These are phyloP conservation scores for Eucalyptus cloeziana DNA, from an alignment of 345 rosid species.

Conservation along the genomic window DNA sequence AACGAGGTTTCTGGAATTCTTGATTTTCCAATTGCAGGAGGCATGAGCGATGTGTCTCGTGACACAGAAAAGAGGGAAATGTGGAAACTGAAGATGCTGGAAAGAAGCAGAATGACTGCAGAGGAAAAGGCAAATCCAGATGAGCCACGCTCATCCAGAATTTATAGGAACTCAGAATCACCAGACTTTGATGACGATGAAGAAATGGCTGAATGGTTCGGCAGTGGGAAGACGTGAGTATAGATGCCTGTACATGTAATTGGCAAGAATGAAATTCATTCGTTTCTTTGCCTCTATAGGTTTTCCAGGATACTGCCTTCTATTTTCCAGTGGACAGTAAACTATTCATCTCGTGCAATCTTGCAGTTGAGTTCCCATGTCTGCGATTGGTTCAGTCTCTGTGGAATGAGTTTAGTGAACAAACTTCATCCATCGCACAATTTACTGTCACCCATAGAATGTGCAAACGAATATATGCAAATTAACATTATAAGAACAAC, in stretches of 20 bases:
- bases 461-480: neutral
- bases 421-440: no score
- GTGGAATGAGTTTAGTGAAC: neutral
- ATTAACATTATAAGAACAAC: neutral
- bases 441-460: neutral
- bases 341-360: neutral
- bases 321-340: neutral
- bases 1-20: conserved; percentile 10
- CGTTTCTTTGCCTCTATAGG: neutral
- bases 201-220: conserved; percentile 74
- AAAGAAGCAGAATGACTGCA: neutral
- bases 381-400: neutral
- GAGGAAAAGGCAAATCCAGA: conserved; percentile 3
- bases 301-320: neutral
- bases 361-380: neutral
- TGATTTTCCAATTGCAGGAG: conserved; percentile 55
- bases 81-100: conserved; percentile 45
- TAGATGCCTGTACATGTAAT: neutral
- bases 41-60: conserved; percentile 35
- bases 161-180: conserved; percentile 10
- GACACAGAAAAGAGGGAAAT: conserved; percentile 21
- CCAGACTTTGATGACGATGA: conserved; percentile 33
- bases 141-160: neutral
- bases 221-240: neutral
- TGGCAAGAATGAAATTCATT: neutral